Evolutionary conservation across 768 basidiomycete genomes (phyloP).

Genomic region (Multifurca ochricompacta): DNA sequence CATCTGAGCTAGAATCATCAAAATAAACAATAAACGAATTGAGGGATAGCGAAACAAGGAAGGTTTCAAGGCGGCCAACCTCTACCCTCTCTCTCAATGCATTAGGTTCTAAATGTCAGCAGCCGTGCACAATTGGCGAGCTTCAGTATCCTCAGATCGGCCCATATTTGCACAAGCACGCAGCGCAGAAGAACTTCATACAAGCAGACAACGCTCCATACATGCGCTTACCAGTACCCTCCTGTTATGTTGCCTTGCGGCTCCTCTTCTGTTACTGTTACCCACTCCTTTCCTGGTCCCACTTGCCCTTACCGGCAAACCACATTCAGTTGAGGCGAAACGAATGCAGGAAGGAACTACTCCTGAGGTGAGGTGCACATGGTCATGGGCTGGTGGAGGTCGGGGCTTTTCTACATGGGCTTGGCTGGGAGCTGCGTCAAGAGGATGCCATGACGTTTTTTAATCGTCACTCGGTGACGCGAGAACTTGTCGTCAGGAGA

Average conservation of each 20-base stretch:
- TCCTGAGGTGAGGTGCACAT: background rate
- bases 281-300: background rate
- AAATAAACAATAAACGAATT: conserved; percentile 1
- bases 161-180: background rate
- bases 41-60: too few relatives aligned
- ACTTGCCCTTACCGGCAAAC: background rate
- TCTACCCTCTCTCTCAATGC: background rate
- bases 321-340: background rate
- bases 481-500: conserved; percentile 99
- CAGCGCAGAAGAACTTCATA: background rate
- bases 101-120: background rate
- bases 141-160: background rate
- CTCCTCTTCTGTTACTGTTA: background rate
- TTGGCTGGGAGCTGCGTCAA: conserved; percentile 84
- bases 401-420: conserved; percentile 50
- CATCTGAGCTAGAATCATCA: too few relatives aligned
- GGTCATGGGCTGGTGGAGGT: background rate
- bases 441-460: conserved; percentile 85
- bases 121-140: background rate
- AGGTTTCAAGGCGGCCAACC: too few relatives aligned
- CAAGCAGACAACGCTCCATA: background rate
- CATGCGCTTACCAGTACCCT: conserved; percentile 7
- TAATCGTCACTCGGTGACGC: conserved; percentile 93
- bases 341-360: background rate
- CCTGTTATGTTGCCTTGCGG: background rate